Base-by-base conservation (phyloP, 306 rosid species). In the Rubus parviflorus region DNA sequence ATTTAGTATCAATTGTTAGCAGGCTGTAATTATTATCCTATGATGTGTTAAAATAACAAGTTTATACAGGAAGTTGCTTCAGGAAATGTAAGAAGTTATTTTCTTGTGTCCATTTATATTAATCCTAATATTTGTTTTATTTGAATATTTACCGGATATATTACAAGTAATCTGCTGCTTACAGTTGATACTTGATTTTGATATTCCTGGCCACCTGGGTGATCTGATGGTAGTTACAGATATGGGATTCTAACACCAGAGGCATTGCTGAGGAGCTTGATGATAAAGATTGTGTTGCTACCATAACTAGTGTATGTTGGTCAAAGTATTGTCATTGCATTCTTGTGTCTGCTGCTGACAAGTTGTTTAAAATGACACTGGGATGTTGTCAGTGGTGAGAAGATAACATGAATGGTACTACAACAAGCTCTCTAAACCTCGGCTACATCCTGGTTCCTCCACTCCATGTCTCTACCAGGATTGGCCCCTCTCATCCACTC, bases 231-330 rank as follows among this genome's bases (percentile, higher is more conserved):
- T 83, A 94, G 90, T 48, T 92, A 96, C 75, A 72, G 70, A 81
- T 94, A 45, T 94, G 98, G 97, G 98, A 94, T 86, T 94, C 92
- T 4, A 92, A 90, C 81, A 90, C 96, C 66, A 86, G 98, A 87
- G 98, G 97, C 41, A 84, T 94, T 64, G 92, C 97, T 42, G 92
- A 94, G 79, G 92, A 83, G 87, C 97, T 94, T 48, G 84, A 71
- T 40, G 97, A 94, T 77, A 74, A 77, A 70, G 98, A 90, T 46
- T 90, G 94, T 90, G 94, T 83, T 75, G 87, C 94, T 70, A 88
- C 88, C 5, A 81, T 90, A 51, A 86, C 90, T 42, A 86, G 92
- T 75, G 85, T 90, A 25, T 86, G 90, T 70, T 90, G 92, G 94
- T 90, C 92, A n/a, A 87, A 84, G 83, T 84, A 82, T 64, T 91